These are phyloP conservation scores for Amanita fuliginea DNA, from an alignment of 768 basidiomycete species.

Conservation along the genomic window DNA sequence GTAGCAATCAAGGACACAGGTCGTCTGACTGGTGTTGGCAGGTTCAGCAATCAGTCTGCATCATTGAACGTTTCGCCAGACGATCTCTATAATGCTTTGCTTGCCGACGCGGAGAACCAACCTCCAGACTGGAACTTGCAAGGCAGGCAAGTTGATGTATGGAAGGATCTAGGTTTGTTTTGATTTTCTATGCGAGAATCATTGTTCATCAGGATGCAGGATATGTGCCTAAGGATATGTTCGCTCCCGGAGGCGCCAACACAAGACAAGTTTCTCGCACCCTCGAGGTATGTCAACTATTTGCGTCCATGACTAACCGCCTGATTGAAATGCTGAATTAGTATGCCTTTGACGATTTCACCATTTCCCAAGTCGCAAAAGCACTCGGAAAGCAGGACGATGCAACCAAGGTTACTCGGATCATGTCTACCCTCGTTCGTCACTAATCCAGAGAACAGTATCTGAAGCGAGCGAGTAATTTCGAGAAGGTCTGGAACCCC, in stretches of 20 bases:
- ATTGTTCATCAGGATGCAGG: constrained; percentile 14
- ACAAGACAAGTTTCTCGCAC: constrained; percentile 51
- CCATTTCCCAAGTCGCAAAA: constrained; percentile 54
- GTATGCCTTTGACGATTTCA: constrained; percentile 57
- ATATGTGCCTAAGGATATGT: constrained; percentile 29
- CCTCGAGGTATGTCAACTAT: constrained; percentile 31
- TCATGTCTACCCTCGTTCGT: background rate
- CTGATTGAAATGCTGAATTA: constrained; percentile 11
- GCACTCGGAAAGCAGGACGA: constrained; percentile 38
- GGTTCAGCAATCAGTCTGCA: constrained; percentile 39
- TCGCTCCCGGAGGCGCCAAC: constrained; percentile 39
- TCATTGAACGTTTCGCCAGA: constrained; percentile 34
- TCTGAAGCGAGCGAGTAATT: constrained; percentile 41
- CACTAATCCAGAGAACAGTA: constrained; percentile 26
- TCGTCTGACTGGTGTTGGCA: constrained; percentile 11
- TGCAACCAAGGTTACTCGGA: constrained; percentile 31
- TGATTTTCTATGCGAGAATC: background rate
- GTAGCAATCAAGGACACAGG: background rate
- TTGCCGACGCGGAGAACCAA: constrained; percentile 47
- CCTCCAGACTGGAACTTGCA: constrained; percentile 54
- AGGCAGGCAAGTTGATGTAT: constrained; percentile 44
- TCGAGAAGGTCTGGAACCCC: constrained; percentile 49
- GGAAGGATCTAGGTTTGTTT: constrained; percentile 27
- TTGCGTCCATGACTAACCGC: background rate
- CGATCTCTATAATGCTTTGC: constrained; percentile 43